phyloP scores from a whole-genome alignment of 2,329 filamentous ascomycete species.

The Fusarium sp. region DNA sequence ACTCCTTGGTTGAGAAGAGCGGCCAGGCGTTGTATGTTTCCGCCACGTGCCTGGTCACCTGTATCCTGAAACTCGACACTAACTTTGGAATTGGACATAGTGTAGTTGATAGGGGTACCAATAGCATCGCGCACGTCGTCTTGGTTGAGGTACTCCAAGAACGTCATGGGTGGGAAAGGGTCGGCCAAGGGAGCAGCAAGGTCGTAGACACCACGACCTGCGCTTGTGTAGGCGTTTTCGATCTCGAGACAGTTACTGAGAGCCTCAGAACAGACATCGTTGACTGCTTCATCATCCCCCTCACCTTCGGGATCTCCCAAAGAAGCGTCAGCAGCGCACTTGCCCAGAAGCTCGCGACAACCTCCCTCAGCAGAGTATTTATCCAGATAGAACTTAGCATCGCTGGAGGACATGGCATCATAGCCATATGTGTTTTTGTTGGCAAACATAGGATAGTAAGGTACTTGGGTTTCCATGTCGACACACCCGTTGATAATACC shows the following conservation, averaged over 20 bases:
- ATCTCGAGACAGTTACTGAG: conserved; percentile 61
- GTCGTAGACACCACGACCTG: conserved; percentile 71
- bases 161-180: conserved; percentile 73
- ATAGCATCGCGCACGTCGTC: conserved; percentile 69
- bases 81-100: conserved; percentile 63
- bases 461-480: conserved; percentile 72
- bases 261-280: conserved; percentile 67
- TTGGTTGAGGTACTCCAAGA: conserved; percentile 74
- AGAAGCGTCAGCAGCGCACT: conserved; percentile 63
- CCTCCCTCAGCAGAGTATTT: conserved; percentile 56
- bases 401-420: conserved; percentile 65
- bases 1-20: conserved; percentile 72
- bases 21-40: conserved; percentile 71
- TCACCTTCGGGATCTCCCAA: conserved; percentile 57
- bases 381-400: conserved; percentile 61
- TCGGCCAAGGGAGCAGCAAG: conserved; percentile 68
- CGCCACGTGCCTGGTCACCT: conserved; percentile 74
- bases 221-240: conserved; percentile 67
- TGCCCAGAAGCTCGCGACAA: conserved; percentile 66
- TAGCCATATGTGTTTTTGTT: conserved; percentile 76
- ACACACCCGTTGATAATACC: conserved; percentile 80
- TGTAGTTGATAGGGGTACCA: conserved; percentile 73
- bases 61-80: conserved; percentile 62
- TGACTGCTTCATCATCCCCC: conserved; percentile 56
- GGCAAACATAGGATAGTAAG: conserved; percentile 69